Base-by-base conservation (phyloP, 1,139 yeast species). In the Spathaspora sp. region DNA sequence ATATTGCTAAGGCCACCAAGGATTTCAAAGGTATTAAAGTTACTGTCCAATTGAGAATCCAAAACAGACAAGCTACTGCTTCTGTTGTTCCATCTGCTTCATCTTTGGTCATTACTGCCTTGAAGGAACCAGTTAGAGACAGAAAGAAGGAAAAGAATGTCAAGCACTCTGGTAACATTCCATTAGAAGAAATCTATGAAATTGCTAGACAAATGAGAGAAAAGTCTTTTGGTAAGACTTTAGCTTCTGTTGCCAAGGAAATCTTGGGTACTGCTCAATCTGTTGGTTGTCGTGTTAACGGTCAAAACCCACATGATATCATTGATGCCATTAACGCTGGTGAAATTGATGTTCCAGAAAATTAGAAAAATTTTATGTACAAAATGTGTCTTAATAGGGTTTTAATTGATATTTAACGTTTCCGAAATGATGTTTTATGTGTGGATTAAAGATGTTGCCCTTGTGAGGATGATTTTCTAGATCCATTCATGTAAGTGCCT, bases 91-190 rank as follows among this genome's bases (percentile, higher is more conserved):
- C 99, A 79, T 86, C 98, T 73, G 99, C 99, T 64, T 93, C 99
- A 53, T 91, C 99, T 63, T 86, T 93, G 71, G 97, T 93, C 74
- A 93, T 93, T 78, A 89, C 97, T 74, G 99, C 99, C 66, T 86
- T 93, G 73, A 93, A 93, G 86, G 99, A 93, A 83, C 91, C 99
- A 67, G 97, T 97, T 74, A 91, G 99, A 89, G 99, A 93, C 86
- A 87, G 97, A 84, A 93, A 93, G 95, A 93, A 93, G 96, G 99
- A 93, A 76, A 93, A 93, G 95, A 91, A 95, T 82, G 90, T 95
- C 77, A 91, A 91, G 85, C 99, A 93, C 89, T 86, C 86, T 74
- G 99, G 99, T 81, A 93, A 90, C 91, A 85, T 93, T 71, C 89
- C 97, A 67, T 84, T 93, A 70, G 96, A 91, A 68, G 97, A 93